phyloP scores from a whole-genome alignment of 2,329 filamentous ascomycete genomes.

The Cordyceps tenuipes region DNA sequence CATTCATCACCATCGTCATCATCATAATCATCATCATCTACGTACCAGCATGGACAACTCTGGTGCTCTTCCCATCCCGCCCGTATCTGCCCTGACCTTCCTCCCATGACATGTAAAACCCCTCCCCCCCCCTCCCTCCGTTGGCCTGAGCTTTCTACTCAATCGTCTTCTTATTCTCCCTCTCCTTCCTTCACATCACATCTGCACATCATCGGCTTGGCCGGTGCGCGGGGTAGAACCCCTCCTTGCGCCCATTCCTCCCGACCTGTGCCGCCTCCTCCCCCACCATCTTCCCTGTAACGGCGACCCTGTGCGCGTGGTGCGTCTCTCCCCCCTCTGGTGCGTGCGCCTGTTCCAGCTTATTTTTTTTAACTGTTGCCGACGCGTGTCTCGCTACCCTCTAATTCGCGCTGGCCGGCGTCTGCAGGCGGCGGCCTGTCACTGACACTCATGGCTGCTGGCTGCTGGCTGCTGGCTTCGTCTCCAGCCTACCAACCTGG shows the following conservation, averaged over 20 bases:
- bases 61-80: neutral
- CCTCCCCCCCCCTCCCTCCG: neutral
- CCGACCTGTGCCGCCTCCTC: neutral
- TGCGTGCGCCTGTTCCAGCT: conserved; percentile 5
- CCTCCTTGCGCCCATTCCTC: neutral
- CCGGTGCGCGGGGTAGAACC: conserved; percentile 3
- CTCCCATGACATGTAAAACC: no score
- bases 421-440: neutral
- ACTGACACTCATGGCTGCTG: neutral
- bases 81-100: neutral
- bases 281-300: neutral
- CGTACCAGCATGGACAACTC: neutral
- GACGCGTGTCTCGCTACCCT: neutral
- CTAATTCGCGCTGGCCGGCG: conserved; percentile 5
- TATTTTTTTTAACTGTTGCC: neutral
- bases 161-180: neutral
- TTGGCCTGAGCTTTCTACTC: neutral
- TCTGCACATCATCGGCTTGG: neutral
- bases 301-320: conserved; percentile 1
- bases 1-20: no score
- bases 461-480: no score
- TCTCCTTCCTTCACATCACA: neutral
- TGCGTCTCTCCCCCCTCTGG: neutral
- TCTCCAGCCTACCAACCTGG: no score
- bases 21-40: no score